These are phyloP conservation scores for Sordaria brevicollis DNA, from an alignment of 495 filamentous ascomycete genomes.

Conservation along the genomic window DNA sequence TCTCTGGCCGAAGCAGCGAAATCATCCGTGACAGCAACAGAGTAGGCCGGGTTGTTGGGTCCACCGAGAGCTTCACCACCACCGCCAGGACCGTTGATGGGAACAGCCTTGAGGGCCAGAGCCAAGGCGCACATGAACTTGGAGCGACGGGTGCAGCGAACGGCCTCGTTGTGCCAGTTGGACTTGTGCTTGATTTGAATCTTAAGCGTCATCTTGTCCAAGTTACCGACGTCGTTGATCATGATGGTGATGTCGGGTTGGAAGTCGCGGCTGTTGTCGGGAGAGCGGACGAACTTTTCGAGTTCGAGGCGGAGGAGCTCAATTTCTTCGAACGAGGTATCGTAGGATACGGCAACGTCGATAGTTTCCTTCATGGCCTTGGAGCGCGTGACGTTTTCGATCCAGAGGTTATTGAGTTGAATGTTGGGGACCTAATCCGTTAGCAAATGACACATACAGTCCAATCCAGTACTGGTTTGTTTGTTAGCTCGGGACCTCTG, in stretches of 20 bases:
- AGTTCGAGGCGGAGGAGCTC: constrained; percentile 73
- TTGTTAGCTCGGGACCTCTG: too few relatives aligned
- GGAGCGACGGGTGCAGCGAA: constrained; percentile 73
- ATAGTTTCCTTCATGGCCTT: constrained; percentile 87
- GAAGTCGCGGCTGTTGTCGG: constrained; percentile 87
- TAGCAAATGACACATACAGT: neutral
- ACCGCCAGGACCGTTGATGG: constrained; percentile 74
- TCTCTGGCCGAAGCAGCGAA: constrained; percentile 50
- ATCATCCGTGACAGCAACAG: constrained; percentile 58
- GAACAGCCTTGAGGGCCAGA: constrained; percentile 72
- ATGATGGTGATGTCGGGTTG: constrained; percentile 72
- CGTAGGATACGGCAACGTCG: constrained; percentile 67
- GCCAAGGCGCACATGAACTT: constrained; percentile 97
- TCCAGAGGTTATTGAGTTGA: constrained; percentile 78
- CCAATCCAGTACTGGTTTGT: too few relatives aligned
- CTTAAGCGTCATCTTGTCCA: constrained; percentile 78
- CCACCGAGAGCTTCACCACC: constrained; percentile 58
- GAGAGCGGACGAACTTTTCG: constrained; percentile 69
- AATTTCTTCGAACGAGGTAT: constrained; percentile 80
- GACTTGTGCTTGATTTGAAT: constrained; percentile 85
- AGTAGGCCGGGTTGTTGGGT: constrained; percentile 59
- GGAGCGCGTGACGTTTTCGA: constrained; percentile 84
- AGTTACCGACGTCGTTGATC: constrained; percentile 67
- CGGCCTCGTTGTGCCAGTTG: constrained; percentile 89
- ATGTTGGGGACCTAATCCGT: constrained; percentile 61